A percentile compares a stretch with the other conserved stretches of the same genome.
These are phyloP conservation scores for Aureobasidium sp. DNA, from an alignment of 2,329 filamentous ascomycete genomes.

Conservation along the genomic window DNA sequence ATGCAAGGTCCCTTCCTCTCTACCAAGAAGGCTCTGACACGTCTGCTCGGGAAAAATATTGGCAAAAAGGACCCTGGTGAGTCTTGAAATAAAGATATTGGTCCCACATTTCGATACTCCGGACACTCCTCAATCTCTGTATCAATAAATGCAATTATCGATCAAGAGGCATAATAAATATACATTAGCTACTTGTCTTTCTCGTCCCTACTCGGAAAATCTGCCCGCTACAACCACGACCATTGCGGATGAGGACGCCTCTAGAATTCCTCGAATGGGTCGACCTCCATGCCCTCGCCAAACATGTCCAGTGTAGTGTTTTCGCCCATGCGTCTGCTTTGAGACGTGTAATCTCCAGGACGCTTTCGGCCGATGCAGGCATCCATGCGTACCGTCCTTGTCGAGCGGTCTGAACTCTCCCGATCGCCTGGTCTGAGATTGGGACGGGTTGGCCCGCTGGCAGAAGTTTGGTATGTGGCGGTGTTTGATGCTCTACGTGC, in stretches of 20 bases:
- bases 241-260: slow-evolving; percentile 4
- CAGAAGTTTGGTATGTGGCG: slow-evolving; percentile 52
- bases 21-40: too few relatives aligned
- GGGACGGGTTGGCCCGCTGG: slow-evolving; percentile 58
- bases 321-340: background rate
- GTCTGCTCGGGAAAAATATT: too few relatives aligned
- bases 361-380: slow-evolving; percentile 53
- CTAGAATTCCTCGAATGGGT: slow-evolving; percentile 14
- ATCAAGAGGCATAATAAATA: background rate
- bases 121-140: background rate
- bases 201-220: too few relatives aligned
- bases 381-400: slow-evolving; percentile 93
- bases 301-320: background rate
- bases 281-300: background rate
- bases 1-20: too few relatives aligned
- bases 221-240: slow-evolving; percentile 6
- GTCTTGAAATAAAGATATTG: too few relatives aligned
- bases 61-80: too few relatives aligned
- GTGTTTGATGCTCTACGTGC: slow-evolving; percentile 7
- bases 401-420: slow-evolving; percentile 23
- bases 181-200: background rate
- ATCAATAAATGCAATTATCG: background rate
- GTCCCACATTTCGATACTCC: too few relatives aligned
- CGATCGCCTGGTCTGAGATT: slow-evolving; percentile 31
- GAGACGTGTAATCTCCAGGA: background rate